Evolutionary conservation across 2,329 filamentous ascomycete genomes (phyloP).

Genomic region (Scorias spongiosa): DNA sequence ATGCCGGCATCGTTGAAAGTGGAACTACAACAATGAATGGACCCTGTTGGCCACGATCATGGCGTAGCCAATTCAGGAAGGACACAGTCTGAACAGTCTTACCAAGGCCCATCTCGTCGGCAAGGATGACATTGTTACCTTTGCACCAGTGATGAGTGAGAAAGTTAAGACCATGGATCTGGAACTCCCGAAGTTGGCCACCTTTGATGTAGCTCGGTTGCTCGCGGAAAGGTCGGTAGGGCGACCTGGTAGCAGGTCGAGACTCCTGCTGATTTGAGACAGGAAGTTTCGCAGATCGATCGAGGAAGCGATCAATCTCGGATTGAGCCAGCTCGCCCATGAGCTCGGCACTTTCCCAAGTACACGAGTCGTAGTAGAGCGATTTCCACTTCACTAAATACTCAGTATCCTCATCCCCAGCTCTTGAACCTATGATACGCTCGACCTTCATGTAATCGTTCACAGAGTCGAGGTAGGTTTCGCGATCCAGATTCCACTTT

Average conservation of each 20-base stretch:
- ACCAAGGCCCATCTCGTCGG: slow-evolving; percentile 95
- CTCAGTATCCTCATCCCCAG: slow-evolving; percentile 66
- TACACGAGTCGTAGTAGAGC: slow-evolving; percentile 82
- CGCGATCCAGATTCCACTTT: slow-evolving; percentile 88
- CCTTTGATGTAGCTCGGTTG: slow-evolving; percentile 76
- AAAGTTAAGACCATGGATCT: slow-evolving; percentile 88
- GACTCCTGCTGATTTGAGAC: slow-evolving; percentile 65
- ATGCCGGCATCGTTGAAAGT: slow-evolving; percentile 90
- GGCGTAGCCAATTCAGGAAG: slow-evolving; percentile 92
- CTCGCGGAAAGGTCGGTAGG: slow-evolving; percentile 56
- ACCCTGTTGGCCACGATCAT: slow-evolving; percentile 77
- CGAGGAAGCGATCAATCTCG: slow-evolving; percentile 82
- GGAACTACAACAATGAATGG: slow-evolving; percentile 96
- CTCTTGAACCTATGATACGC: slow-evolving; percentile 70
- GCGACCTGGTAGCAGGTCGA: slow-evolving; percentile 57
- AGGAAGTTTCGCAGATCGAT: slow-evolving; percentile 68
- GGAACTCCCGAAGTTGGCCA: slow-evolving; percentile 81
- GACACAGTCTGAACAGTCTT: slow-evolving; percentile 97
- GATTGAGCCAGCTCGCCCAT: slow-evolving; percentile 67
- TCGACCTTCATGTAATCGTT: slow-evolving; percentile 88
- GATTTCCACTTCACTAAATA: slow-evolving; percentile 88
- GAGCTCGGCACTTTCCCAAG: slow-evolving; percentile 71
- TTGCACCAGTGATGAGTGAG: slow-evolving; percentile 91
- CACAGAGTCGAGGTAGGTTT: slow-evolving; percentile 75
- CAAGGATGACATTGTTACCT: slow-evolving; percentile 88